Conservation (phyloP, 495 filamentous ascomycete genomes). For the Xylaria telfairii region DNA sequence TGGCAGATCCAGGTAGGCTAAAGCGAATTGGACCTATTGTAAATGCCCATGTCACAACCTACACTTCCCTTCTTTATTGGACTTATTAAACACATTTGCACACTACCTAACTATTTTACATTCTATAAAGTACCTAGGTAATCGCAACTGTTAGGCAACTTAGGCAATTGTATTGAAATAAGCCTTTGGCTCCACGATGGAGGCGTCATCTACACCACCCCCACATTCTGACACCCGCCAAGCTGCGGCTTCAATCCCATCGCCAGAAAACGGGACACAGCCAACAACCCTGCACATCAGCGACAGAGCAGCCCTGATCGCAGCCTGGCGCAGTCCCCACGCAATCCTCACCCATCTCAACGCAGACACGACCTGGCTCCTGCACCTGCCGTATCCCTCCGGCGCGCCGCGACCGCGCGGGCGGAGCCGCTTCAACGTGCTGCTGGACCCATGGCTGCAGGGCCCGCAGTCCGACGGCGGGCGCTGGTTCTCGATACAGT, state of each 20-base stretch:
- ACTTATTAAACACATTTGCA: too few relatives aligned
- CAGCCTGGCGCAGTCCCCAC: slow-evolving; percentile 33
- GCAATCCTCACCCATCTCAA: slow-evolving; percentile 64
- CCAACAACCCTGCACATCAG: slow-evolving; percentile 19
- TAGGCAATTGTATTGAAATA: not conserved
- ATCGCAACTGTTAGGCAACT: not conserved
- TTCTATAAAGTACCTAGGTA: too few relatives aligned
- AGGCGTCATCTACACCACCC: not conserved
- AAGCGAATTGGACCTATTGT: too few relatives aligned
- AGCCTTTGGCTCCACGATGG: slow-evolving; percentile 3
- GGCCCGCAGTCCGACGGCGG: slow-evolving; percentile 60
- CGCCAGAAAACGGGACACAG: not conserved
- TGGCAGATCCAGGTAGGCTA: too few relatives aligned
- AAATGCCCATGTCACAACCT: too few relatives aligned
- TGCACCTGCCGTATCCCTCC: slow-evolving; percentile 58
- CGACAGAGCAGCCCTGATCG: not conserved
- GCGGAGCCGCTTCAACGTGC: slow-evolving; percentile 54
- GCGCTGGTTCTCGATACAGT: slow-evolving; percentile 62
- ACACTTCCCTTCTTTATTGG: too few relatives aligned
- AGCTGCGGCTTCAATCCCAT: not conserved
- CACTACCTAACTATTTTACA: too few relatives aligned
- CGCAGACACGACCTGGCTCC: slow-evolving; percentile 63
- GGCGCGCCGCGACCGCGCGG: slow-evolving; percentile 31
- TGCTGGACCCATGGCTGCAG: slow-evolving; percentile 63
- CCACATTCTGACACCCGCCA: not conserved